Percentiles rank a stretch among this genome's conserved stretches.
Evolutionary conservation across 257 asterid species (phyloP).

Genomic region (Capsicum baccatum): DNA sequence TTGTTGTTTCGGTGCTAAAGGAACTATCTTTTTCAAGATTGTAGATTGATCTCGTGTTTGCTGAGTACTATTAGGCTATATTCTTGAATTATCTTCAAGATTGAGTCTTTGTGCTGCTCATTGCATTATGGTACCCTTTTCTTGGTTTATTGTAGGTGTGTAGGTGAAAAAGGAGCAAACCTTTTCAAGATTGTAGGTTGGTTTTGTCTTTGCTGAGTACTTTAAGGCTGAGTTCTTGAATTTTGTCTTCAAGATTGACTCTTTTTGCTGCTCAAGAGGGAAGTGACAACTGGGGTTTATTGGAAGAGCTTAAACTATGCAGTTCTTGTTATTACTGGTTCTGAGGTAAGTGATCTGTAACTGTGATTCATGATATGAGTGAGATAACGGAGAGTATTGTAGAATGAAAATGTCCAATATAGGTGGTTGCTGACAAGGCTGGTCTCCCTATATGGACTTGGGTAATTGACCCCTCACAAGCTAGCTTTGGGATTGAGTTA

Average conservation of each 20-base stretch:
- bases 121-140: too few relatives aligned
- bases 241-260: constrained; percentile 40
- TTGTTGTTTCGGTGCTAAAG: constrained; percentile 33
- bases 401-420: neutral
- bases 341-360: constrained; percentile 33
- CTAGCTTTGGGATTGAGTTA: neutral
- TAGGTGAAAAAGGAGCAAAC: constrained; percentile 22
- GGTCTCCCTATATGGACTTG: neutral
- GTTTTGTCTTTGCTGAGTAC: neutral
- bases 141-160: too few relatives aligned
- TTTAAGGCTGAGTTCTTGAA: constrained; percentile 17
- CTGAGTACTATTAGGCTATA: constrained; percentile 3
- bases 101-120: constrained; percentile 28
- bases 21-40: constrained; percentile 30
- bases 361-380: constrained; percentile 55
- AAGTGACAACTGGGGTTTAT: constrained; percentile 14
- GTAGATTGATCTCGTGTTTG: neutral
- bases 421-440: neutral
- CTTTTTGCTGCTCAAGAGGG: constrained; percentile 22
- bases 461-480: neutral
- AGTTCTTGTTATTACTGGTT: constrained; percentile 32
- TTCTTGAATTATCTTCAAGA: constrained; percentile 35
- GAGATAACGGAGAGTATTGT: constrained; percentile 50
- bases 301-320: constrained; percentile 37
- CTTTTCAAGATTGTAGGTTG: constrained; percentile 5